phyloP scores from a whole-genome alignment of 2,329 filamentous ascomycete genomes.

The Calonectria ilicicola region DNA sequence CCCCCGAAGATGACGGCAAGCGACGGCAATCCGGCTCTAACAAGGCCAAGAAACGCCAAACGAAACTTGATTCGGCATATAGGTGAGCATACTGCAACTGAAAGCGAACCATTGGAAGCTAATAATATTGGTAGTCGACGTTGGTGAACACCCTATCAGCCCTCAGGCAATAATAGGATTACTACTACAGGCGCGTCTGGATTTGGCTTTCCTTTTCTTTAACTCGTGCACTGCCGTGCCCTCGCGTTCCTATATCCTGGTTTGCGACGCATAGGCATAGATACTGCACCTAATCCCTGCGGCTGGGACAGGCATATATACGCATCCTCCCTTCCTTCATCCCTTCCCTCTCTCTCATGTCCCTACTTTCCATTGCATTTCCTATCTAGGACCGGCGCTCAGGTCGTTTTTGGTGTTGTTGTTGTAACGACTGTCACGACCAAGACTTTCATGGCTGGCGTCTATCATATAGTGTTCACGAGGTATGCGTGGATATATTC shows the following conservation, averaged over 20 bases:
- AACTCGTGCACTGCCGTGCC: conserved; percentile 30
- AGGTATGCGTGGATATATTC: conserved; percentile 49
- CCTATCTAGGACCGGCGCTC: conserved; percentile 36
- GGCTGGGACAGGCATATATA: not conserved
- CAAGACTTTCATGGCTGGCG: conserved; percentile 44
- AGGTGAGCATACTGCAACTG: conserved; percentile 42
- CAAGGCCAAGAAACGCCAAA: conserved; percentile 48
- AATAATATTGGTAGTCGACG: conserved; percentile 46
- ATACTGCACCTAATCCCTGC: conserved; percentile 27
- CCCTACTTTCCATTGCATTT: conserved; percentile 17
- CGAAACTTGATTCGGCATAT: conserved; percentile 53
- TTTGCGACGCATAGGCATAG: not conserved
- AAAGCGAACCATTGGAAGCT: conserved; percentile 11
- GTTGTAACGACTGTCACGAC: conserved; percentile 43
- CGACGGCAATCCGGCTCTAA: conserved; percentile 34
- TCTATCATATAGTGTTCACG: conserved; percentile 45
- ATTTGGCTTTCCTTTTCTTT: conserved; percentile 13
- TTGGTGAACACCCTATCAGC: conserved; percentile 42
- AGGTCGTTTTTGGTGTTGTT: conserved; percentile 31
- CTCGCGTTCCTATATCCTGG: conserved; percentile 20
- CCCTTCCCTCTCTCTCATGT: conserved; percentile 5
- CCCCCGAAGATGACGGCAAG: conserved; percentile 32
- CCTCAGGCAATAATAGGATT: not conserved
- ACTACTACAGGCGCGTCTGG: conserved; percentile 20
- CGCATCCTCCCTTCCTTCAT: conserved; percentile 12